Percentiles rank a stretch among this genome's conserved stretches.
These are phyloP conservation scores for Beauveria rudraprayagi DNA, from an alignment of 2,329 filamentous ascomycete genomes.

Conservation along the genomic window DNA sequence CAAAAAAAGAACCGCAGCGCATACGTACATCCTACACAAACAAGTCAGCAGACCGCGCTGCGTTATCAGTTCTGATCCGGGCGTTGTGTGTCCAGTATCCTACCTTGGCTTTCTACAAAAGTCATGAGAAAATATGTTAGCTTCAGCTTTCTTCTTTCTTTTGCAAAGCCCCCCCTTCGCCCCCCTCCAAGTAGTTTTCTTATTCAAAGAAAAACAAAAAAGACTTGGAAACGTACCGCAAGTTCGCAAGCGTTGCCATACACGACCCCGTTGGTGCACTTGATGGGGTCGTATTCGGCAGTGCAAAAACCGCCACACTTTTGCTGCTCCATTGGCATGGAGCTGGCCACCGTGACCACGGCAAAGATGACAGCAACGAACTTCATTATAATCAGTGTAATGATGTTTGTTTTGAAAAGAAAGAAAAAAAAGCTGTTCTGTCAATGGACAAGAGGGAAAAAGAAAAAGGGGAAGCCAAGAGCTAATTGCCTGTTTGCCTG, in stretches of 20 bases:
- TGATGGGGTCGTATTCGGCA: background rate
- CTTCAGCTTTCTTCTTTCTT: background rate
- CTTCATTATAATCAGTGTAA: background rate
- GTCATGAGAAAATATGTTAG: background rate
- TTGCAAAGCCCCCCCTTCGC: too few species aligned
- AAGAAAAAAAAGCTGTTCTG: too few species aligned
- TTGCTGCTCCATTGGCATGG: background rate
- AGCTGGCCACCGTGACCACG: background rate
- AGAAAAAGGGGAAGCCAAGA: too few species aligned
- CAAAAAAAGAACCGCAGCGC: background rate
- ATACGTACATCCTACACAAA: background rate
- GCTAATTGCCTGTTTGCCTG: too few species aligned
- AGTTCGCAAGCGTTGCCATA: background rate
- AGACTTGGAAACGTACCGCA: background rate
- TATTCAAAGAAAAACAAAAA: too few species aligned
- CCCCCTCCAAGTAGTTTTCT: background rate
- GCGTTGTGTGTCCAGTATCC: background rate
- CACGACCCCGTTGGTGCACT: background rate
- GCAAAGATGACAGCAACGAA: background rate
- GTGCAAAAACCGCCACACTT: background rate
- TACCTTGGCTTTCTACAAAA: background rate
- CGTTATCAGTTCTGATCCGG: background rate
- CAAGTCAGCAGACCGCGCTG: background rate
- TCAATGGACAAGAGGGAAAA: too few species aligned
- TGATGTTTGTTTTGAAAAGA: too few species aligned